Base-by-base conservation (phyloP, 495 filamentous ascomycete species). In the Tuber microsphaerosporum region DNA sequence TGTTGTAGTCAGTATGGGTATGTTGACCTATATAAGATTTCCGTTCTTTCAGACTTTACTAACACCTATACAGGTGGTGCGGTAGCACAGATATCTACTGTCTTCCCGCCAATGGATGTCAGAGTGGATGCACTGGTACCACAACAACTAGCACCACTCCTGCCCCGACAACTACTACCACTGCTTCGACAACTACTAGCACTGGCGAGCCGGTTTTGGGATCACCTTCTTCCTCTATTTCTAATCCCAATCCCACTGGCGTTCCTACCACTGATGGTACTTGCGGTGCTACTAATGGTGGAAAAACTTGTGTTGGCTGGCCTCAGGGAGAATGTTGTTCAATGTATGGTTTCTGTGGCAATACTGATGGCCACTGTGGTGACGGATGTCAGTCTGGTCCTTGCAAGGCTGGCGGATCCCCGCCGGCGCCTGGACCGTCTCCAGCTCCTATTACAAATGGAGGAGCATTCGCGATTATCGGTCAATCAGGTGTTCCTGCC, bases 401-500 rank as follows among this genome's bases (percentile, higher is more conserved):
- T 37, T 81, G 80, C 73, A 78, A 74, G 48, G 43, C 46, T 26
- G 80, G 79, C 22, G 79, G 79, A 19, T 73, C 74, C 17, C 74
- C 81, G 3, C 48, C 68, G 43, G 76, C 79, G 8, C 81, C 79
- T 51, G 81, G 76, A 4, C 79, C 81, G 10, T n/a, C 44, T 10
- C 46, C 79, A 5, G 76, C 76, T 12, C 81, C 81, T 9, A 76
- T 79, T 34, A 83, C 79, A 16, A 74, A 74, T 19, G 78, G 81
- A 17, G 89, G 89, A 19, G 72, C 77, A 37, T 88, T 89, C 78
- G 82, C 80, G 2, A 74, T 88, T 10, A 82, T 87, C 75, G 89
- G 89, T 42, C 77, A 86, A 48, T 87, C 87, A 46, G 89, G 89
- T 80, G 89, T 91, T 71, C 88, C 89, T 65, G 89, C 86, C 17